Percentiles rank a stretch among this genome's conserved stretches.
Conservation (phyloP, 768 basidiomycete genomes). For the Lactarius deliciosus region DNA sequence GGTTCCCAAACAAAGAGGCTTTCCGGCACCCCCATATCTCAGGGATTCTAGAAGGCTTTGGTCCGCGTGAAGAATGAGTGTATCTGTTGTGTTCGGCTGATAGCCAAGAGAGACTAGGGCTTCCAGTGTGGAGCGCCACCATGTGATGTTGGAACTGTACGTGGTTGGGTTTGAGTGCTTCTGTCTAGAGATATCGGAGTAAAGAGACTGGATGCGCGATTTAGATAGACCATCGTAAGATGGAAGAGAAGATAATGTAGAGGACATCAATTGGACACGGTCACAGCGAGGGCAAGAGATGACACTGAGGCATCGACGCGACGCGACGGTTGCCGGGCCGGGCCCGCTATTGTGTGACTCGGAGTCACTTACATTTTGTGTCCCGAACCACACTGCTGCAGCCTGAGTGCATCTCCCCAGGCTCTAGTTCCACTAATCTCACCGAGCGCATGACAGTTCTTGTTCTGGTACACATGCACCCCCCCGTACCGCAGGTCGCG, state of each 20-base stretch:
- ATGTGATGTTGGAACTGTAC: slow-evolving; percentile 76
- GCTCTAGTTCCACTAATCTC: slow-evolving; percentile 66
- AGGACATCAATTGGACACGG: neutral
- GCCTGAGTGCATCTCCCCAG: too few relatives aligned
- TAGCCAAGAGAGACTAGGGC: slow-evolving; percentile 57
- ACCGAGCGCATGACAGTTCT: slow-evolving; percentile 81
- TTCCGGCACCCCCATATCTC: slow-evolving; percentile 67
- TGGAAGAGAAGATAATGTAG: slow-evolving; percentile 37
- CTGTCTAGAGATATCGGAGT: slow-evolving; percentile 84
- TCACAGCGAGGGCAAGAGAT: neutral
- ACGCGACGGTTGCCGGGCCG: neutral
- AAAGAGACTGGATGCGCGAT: slow-evolving; percentile 71
- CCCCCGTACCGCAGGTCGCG: slow-evolving; percentile 75
- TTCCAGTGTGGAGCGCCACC: slow-evolving; percentile 80
- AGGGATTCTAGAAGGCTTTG: slow-evolving; percentile 55
- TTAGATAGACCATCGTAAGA: slow-evolving; percentile 50
- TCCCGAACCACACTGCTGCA: neutral
- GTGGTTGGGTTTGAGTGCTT: slow-evolving; percentile 82
- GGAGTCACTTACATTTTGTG: too few relatives aligned
- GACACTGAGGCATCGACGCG: neutral
- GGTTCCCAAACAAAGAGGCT: slow-evolving; percentile 67
- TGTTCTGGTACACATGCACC: slow-evolving; percentile 82
- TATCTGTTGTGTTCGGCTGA: slow-evolving; percentile 46
- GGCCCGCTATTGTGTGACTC: neutral
- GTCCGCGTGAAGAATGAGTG: slow-evolving; percentile 59